These are phyloP conservation scores for Basidiobolus heterosporus DNA, from an alignment of 371 early-diverging fungal genomes.

Conservation along the genomic window DNA sequence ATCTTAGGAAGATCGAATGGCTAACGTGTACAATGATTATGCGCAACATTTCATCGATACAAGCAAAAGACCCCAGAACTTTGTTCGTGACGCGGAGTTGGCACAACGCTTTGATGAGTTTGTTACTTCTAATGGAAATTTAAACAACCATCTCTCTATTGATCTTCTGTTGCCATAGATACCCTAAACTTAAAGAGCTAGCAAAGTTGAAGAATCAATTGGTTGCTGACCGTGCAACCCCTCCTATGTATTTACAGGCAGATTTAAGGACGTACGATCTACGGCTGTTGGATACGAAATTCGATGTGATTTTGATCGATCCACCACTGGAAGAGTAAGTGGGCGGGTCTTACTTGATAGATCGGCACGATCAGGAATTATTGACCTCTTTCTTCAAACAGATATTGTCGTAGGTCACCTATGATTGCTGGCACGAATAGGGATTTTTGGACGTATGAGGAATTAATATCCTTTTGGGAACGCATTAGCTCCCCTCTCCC, in stretches of 20 bases:
- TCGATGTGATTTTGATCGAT: conserved; percentile 29
- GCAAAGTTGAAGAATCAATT: conserved; percentile 15
- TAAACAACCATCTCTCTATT: not conserved
- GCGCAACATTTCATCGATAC: conserved; percentile 23
- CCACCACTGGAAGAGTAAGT: conserved; percentile 25
- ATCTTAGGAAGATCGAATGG: too few relatives aligned
- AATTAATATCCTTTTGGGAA: conserved; percentile 12
- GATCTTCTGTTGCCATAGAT: conserved; percentile 5
- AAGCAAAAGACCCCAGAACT: conserved; percentile 25
- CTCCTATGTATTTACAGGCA: conserved; percentile 16
- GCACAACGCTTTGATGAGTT: conserved; percentile 22
- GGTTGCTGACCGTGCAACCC: conserved; percentile 14
- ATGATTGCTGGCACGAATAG: conserved; percentile 5
- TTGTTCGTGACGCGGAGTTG: conserved; percentile 17
- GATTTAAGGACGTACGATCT: conserved; percentile 21
- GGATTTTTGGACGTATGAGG: conserved; percentile 20
- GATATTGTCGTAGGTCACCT: conserved; percentile 10
- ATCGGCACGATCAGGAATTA: not conserved
- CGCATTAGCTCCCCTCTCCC: too few relatives aligned
- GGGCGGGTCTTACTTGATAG: not conserved
- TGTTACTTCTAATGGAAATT: not conserved
- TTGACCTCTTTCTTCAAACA: not conserved
- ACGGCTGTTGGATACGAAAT: conserved; percentile 10
- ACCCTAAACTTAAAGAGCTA: conserved; percentile 22
- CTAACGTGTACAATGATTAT: conserved; percentile 21